These are phyloP conservation scores for Teratosphaeria epicoccoides DNA, from an alignment of 2,329 filamentous ascomycete species.

Conservation along the genomic window DNA sequence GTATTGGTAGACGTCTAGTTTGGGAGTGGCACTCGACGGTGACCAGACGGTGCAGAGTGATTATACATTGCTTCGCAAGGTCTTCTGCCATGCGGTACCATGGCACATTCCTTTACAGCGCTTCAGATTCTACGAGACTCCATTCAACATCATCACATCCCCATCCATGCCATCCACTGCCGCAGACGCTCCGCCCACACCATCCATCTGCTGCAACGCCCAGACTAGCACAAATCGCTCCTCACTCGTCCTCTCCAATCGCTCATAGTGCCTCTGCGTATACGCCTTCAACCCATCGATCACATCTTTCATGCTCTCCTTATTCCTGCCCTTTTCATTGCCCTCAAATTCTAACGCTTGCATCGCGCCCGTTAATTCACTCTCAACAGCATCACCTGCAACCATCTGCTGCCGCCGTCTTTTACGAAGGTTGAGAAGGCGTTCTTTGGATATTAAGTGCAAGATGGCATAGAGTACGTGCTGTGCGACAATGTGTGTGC, in stretches of 20 bases:
- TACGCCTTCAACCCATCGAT: slow-evolving; percentile 80
- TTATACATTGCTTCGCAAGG: too few relatives aligned
- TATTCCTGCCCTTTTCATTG: slow-evolving; percentile 27
- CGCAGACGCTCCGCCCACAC: slow-evolving; percentile 25
- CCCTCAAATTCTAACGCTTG: slow-evolving; percentile 12
- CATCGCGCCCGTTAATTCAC: slow-evolving; percentile 21
- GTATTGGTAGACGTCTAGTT: too few relatives aligned
- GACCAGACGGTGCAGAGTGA: too few relatives aligned
- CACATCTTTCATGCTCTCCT: slow-evolving; percentile 68
- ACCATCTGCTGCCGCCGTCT: slow-evolving; percentile 14
- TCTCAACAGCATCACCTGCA: slow-evolving; percentile 16
- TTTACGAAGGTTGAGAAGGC: slow-evolving; percentile 47
- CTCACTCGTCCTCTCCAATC: slow-evolving; percentile 80
- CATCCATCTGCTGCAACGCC: slow-evolving; percentile 80
- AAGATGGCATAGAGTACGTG: slow-evolving; percentile 71
- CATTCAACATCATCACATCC: slow-evolving; percentile 2
- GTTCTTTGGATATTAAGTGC: slow-evolving; percentile 66
- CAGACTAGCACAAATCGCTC: slow-evolving; percentile 93
- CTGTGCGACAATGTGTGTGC: slow-evolving; percentile 76
- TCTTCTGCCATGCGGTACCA: too few relatives aligned
- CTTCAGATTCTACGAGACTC: background rate
- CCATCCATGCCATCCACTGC: background rate
- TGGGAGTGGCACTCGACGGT: too few relatives aligned
- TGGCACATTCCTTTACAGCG: too few relatives aligned
- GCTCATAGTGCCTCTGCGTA: slow-evolving; percentile 83